These are phyloP conservation scores for Scutellaria galericulata DNA, from an alignment of 257 asterid species.

Conservation along the genomic window DNA sequence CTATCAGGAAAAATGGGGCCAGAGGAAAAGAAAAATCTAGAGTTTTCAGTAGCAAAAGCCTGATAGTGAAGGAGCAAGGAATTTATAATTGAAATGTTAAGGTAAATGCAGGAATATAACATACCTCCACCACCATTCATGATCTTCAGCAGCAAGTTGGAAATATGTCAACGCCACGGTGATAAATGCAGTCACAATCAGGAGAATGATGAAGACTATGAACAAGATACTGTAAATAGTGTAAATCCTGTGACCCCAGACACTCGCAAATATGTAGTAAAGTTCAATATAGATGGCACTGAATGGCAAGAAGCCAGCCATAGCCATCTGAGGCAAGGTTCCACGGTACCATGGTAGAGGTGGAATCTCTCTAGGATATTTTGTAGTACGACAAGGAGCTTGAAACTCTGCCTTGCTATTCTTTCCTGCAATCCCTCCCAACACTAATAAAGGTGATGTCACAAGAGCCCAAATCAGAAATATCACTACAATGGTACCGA, in stretches of 20 bases:
- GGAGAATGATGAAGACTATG: conserved; percentile 83
- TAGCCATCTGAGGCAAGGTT: conserved; percentile 91
- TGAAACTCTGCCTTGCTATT: conserved; percentile 83
- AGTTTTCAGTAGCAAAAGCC: not conserved
- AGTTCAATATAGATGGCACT: conserved; percentile 90
- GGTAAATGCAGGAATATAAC: conserved; percentile 12
- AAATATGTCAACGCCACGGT: conserved; percentile 88
- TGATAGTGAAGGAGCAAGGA: not conserved
- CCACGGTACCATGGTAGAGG: conserved; percentile 85
- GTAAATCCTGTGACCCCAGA: conserved; percentile 94
- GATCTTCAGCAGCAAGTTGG: conserved; percentile 96
- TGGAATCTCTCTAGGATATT: conserved; percentile 86
- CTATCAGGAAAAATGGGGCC: not conserved
- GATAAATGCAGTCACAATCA: conserved; percentile 85
- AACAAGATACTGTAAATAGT: conserved; percentile 85
- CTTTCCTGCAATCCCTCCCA: conserved; percentile 88
- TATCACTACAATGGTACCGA: conserved; percentile 84
- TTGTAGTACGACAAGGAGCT: conserved; percentile 84
- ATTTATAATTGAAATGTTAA: not conserved
- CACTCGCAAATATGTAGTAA: conserved; percentile 87
- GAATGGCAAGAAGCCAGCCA: conserved; percentile 96
- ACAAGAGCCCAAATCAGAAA: conserved; percentile 89
- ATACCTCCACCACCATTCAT: conserved; percentile 98
- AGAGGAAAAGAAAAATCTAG: not conserved
- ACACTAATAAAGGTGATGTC: conserved; percentile 75